phyloP scores from a whole-genome alignment of 2,329 filamentous ascomycete species.

The Epichloe sibirici region DNA sequence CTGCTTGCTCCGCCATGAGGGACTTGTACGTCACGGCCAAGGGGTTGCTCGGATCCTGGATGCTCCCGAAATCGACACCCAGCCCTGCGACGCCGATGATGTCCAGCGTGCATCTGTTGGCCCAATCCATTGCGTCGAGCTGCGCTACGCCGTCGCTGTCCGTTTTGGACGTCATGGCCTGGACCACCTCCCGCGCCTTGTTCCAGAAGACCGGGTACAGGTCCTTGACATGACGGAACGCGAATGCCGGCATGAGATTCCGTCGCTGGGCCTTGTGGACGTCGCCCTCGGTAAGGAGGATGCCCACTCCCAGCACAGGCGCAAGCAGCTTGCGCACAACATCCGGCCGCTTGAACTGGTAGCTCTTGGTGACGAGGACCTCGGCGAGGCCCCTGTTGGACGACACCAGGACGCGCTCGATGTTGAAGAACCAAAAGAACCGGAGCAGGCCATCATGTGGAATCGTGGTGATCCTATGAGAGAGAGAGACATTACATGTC shows the following conservation, averaged over 20 bases:
- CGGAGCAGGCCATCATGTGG: constrained; percentile 59
- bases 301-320: constrained; percentile 54
- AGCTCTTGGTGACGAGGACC: constrained; percentile 54
- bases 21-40: constrained; percentile 45
- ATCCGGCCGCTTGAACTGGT: constrained; percentile 55
- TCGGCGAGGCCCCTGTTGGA: constrained; percentile 56
- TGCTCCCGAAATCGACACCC: constrained; percentile 57
- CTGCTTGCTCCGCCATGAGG: constrained; percentile 37
- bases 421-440: constrained; percentile 50
- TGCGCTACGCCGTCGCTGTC: constrained; percentile 24
- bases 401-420: constrained; percentile 49
- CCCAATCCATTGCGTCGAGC: constrained; percentile 50
- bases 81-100: constrained; percentile 65
- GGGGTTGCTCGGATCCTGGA: constrained; percentile 45
- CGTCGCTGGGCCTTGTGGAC: constrained; percentile 76
- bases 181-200: constrained; percentile 57
- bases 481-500: neutral
- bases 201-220: constrained; percentile 76
- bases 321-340: constrained; percentile 43
- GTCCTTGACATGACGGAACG: constrained; percentile 75
- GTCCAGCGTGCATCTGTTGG: constrained; percentile 57
- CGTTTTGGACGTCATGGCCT: constrained; percentile 39
- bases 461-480: constrained; percentile 45
- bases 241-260: constrained; percentile 69
- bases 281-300: constrained; percentile 79